Evolutionary conservation across 495 filamentous ascomycete species (phyloP), one percentile per base, ranked within the genome.

Genomic region (Coniosporium apollinis): DNA sequence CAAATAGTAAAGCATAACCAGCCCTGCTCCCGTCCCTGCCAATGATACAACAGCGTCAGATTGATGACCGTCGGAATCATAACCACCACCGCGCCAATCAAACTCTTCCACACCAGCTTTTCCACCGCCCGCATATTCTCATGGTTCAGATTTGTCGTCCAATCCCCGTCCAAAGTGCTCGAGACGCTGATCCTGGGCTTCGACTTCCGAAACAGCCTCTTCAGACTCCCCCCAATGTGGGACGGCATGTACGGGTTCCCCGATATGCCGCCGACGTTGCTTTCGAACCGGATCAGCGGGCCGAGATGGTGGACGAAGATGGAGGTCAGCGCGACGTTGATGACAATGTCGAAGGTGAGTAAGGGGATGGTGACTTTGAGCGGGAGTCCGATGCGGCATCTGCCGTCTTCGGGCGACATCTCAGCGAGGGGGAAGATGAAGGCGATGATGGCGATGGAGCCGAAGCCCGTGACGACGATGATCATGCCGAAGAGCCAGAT

Each of bases 1-100:
- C 57, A 61, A 7, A 54, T 42, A 3, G 42, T 43, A 22, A 56
- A 52, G 33, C 57, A 60, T 15, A 60, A 30, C 56, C 57, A 59
- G 2, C 50, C 48, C 24, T 49, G 36, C 35, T 61, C 54, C 21
- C 40, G 30, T 3, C 52, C 57, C 25, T 49, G 22, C 18, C 48
- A 28, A 11, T 15, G 20, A 32, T 39, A 50, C 2, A 58, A 36
- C 7, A 55, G 22, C 4, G 36, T 46, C 1, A 59, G 13, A 30
- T 57, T 60, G 5, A 41, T 44, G n/a, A 58, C 38, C 3, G 56
- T 60, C 9, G 56, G 46, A 6, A 55, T 13, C 32, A 55, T 39
- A 14, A 60, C 46, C 11, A 49, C 32, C 3, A 47, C 13, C 1
- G 47, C 45, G 16, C 45, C 55, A 15, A 51, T 35, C 3, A 44